A percentile compares a stretch with the other conserved stretches of the same genome.
Conservation (phyloP, 2,329 filamentous ascomycete genomes). For the Davidsoniella virescens region DNA sequence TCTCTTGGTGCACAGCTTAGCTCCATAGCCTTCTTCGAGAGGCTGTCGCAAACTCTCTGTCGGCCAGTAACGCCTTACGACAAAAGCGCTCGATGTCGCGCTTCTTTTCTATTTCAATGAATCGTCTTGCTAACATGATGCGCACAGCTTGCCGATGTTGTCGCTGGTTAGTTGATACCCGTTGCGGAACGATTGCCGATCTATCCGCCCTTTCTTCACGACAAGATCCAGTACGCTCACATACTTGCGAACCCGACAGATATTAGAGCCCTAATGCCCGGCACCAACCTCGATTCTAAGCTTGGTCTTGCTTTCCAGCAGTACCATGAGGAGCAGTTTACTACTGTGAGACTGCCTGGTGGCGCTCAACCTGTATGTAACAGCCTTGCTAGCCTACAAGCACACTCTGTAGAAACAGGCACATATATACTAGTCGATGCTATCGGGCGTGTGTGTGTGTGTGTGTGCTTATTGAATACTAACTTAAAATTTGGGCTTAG, state of each 20-base stretch:
- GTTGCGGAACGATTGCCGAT: neutral
- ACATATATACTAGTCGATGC: neutral
- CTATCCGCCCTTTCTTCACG: neutral
- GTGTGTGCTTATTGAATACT: neutral
- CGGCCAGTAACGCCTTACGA: neutral
- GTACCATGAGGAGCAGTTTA: conserved; percentile 93
- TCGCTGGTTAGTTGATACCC: conserved; percentile 9
- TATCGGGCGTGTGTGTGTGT: neutral
- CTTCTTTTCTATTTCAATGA: neutral
- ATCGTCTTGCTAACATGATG: conserved; percentile 5
- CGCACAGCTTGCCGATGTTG: conserved; percentile 12
- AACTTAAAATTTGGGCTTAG: conserved; percentile 20
- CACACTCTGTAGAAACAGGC: too few relatives aligned
- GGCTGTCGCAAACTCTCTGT: neutral
- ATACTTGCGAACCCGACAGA: conserved; percentile 34
- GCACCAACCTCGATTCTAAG: conserved; percentile 50
- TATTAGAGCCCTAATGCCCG: conserved; percentile 70
- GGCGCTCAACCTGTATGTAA: conserved; percentile 43
- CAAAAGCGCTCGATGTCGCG: neutral
- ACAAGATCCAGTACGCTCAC: neutral
- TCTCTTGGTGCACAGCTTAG: neutral
- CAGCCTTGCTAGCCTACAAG: too few relatives aligned
- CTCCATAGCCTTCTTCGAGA: conserved; percentile 3
- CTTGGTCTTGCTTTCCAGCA: conserved; percentile 74
- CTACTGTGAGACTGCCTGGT: conserved; percentile 76